Evolutionary conservation across 441 rosid species (phyloP).

Genomic region (Aquilaria agallochum): DNA sequence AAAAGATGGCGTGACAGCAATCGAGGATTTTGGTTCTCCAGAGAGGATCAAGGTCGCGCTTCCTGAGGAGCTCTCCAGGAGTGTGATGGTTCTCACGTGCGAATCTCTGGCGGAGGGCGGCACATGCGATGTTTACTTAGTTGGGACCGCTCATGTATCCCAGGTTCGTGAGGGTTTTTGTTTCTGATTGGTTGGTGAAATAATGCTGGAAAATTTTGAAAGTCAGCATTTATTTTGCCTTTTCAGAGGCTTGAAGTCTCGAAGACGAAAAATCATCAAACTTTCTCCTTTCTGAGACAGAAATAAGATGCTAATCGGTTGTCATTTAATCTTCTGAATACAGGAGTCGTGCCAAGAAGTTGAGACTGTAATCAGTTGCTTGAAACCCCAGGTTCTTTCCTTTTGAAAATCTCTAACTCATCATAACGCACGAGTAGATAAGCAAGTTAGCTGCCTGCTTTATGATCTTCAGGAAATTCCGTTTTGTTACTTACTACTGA

Average conservation of each 20-base stretch:
- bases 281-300: too few species aligned
- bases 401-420: slow-evolving; percentile 19
- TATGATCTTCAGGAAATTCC: not conserved
- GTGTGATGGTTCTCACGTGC: slow-evolving; percentile 65
- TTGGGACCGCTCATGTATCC: slow-evolving; percentile 97
- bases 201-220: slow-evolving; percentile 9
- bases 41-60: slow-evolving; percentile 36
- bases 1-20: slow-evolving; percentile 21
- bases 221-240: not conserved
- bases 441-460: slow-evolving; percentile 24
- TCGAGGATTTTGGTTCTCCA: slow-evolving; percentile 22
- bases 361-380: slow-evolving; percentile 59
- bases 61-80: slow-evolving; percentile 66
- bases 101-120: slow-evolving; percentile 69
- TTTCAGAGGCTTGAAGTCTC: slow-evolving; percentile 3
- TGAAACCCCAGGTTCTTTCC: slow-evolving; percentile 85
- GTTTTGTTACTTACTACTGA: not conserved
- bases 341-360: slow-evolving; percentile 96
- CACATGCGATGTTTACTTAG: slow-evolving; percentile 75
- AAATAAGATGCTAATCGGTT: not conserved
- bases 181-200: slow-evolving; percentile 21
- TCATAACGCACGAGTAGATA: slow-evolving; percentile 20
- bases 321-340: slow-evolving; percentile 17
- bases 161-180: slow-evolving; percentile 39
- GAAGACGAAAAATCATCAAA: not conserved